These are phyloP conservation scores for Coniosporium tulheliwenetii DNA, from an alignment of 2,329 filamentous ascomycete species.

Conservation along the genomic window DNA sequence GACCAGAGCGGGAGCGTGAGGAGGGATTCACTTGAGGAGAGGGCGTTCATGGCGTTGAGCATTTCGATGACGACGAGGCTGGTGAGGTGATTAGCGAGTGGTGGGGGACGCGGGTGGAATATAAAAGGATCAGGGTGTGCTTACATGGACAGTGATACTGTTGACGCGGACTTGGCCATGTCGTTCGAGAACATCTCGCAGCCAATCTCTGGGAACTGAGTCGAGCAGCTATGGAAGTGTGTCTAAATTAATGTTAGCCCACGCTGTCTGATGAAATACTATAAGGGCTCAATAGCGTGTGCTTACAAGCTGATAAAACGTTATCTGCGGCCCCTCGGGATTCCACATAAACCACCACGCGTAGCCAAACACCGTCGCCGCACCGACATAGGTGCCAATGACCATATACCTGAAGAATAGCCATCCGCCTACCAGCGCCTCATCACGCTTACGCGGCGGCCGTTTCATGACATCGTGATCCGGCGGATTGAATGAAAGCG, in stretches of 20 bases:
- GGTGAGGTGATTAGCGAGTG: neutral
- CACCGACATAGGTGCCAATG: conserved; percentile 86
- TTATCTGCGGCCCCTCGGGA: conserved; percentile 74
- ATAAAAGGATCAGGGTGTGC: neutral
- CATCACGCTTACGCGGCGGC: conserved; percentile 78
- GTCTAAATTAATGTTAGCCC: conserved; percentile 23
- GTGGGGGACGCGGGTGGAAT: neutral
- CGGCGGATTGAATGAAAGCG: conserved; percentile 94
- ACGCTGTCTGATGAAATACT: neutral
- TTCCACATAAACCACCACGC: conserved; percentile 99
- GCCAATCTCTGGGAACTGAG: conserved; percentile 75
- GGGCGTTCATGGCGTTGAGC: conserved; percentile 97
- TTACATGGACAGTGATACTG: conserved; percentile 65
- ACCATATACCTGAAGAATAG: conserved; percentile 96
- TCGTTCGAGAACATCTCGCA: conserved; percentile 84
- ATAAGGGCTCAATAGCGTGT: neutral
- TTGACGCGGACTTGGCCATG: conserved; percentile 78
- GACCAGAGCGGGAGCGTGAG: conserved; percentile 91
- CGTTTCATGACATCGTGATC: conserved; percentile 97
- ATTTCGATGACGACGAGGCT: conserved; percentile 96
- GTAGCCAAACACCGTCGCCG: conserved; percentile 90
- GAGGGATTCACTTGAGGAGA: conserved; percentile 88
- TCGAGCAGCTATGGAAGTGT: conserved; percentile 85
- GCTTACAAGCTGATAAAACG: conserved; percentile 64
- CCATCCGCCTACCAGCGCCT: conserved; percentile 86